A percentile compares a stretch with the other conserved stretches of the same genome.
Evolutionary conservation across 2,329 filamentous ascomycete species (phyloP).

Genomic region (Colletotrichum incanum): DNA sequence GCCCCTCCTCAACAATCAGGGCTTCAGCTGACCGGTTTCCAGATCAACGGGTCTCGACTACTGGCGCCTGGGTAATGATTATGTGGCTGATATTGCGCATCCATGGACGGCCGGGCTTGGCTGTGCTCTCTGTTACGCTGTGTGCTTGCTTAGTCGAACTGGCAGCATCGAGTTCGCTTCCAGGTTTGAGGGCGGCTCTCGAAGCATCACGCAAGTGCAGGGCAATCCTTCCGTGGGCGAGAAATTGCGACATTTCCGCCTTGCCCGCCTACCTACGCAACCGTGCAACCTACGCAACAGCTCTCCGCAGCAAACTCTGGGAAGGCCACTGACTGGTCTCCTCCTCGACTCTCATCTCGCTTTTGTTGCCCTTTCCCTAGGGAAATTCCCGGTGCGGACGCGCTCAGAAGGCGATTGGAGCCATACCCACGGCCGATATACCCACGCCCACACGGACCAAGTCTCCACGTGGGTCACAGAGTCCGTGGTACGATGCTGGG

Average conservation of each 20-base stretch:
- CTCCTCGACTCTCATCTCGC: slow-evolving; percentile 24
- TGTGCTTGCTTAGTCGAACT: slow-evolving; percentile 2
- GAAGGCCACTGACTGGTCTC: slow-evolving; percentile 9
- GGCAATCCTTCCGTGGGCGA: slow-evolving; percentile 23
- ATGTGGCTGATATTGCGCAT: slow-evolving; percentile 5
- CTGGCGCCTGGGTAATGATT: too few relatives aligned
- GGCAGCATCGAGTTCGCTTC: background rate
- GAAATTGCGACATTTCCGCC: slow-evolving; percentile 37
- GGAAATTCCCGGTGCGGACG: slow-evolving; percentile 1
- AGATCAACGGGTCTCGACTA: background rate
- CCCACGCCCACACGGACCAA: slow-evolving; percentile 38
- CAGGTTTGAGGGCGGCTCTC: slow-evolving; percentile 17
- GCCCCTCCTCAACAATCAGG: slow-evolving; percentile 6
- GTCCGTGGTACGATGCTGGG: slow-evolving; percentile 39
- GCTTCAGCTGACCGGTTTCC: slow-evolving; percentile 1
- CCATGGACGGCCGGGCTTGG: slow-evolving; percentile 6
- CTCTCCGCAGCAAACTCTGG: background rate
- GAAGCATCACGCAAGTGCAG: slow-evolving; percentile 37
- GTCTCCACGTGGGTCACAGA: slow-evolving; percentile 39
- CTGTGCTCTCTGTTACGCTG: slow-evolving; percentile 6
- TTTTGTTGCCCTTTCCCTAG: background rate
- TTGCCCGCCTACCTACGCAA: slow-evolving; percentile 13
- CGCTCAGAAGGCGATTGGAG: background rate
- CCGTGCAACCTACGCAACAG: slow-evolving; percentile 6
- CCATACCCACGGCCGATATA: slow-evolving; percentile 15